Percentiles rank a stretch among this genome's conserved stretches.
Conservation (phyloP, 176 grass and related monocot genomes). For the Leersia perrieri region DNA sequence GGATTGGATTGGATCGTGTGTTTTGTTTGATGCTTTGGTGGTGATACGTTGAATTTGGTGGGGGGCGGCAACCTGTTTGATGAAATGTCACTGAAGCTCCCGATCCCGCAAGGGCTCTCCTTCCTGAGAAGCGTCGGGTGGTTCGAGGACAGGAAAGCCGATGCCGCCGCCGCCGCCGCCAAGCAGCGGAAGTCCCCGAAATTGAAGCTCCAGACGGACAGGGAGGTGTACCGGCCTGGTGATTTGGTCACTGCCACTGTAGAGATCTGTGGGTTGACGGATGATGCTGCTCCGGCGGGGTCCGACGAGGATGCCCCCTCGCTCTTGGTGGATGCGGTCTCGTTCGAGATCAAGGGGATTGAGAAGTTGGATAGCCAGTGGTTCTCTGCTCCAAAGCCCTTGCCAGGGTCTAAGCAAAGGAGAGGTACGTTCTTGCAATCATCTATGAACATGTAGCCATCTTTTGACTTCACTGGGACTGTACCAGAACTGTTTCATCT, state of each 20-base stretch:
- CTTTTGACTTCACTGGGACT: neutral
- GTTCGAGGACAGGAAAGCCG: slow-evolving; percentile 61
- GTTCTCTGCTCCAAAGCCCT: slow-evolving; percentile 72
- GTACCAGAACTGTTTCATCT: neutral
- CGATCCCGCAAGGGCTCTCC: slow-evolving; percentile 65
- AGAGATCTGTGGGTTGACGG: slow-evolving; percentile 61
- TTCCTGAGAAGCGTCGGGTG: slow-evolving; percentile 69
- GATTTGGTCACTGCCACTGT: slow-evolving; percentile 65
- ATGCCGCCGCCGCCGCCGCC: slow-evolving; percentile 28
- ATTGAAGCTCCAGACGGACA: slow-evolving; percentile 80
- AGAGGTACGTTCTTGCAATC: slow-evolving; percentile 54
- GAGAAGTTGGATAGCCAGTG: slow-evolving; percentile 93
- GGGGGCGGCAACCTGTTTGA: neutral
- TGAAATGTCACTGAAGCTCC: slow-evolving; percentile 63
- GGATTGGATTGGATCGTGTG: neutral
- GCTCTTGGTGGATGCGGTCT: slow-evolving; percentile 69
- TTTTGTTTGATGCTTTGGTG: neutral
- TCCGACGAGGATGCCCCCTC: slow-evolving; percentile 22
- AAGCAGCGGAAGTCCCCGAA: slow-evolving; percentile 58
- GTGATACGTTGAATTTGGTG: neutral
- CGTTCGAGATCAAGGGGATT: slow-evolving; percentile 82
- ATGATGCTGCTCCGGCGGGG: neutral
- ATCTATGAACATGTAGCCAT: neutral
- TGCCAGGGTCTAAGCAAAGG: slow-evolving; percentile 73
- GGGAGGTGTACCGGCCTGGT: slow-evolving; percentile 80